phyloP scores from a whole-genome alignment of 2,329 filamentous ascomycete species.

The Ophiocordyceps camponoti-rufipedis region DNA sequence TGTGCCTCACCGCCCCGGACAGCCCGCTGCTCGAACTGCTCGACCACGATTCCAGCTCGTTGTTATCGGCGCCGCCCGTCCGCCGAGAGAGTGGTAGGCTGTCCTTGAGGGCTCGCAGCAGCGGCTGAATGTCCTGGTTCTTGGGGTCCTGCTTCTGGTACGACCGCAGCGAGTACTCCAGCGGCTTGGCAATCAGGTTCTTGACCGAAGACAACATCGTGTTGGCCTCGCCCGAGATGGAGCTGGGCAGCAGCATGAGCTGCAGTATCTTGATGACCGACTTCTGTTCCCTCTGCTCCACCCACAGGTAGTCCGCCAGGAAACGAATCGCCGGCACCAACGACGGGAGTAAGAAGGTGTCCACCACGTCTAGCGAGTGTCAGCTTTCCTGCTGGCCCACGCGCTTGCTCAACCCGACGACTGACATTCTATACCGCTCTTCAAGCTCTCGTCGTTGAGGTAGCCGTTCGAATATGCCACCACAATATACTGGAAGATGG shows the following conservation, averaged over 20 bases:
- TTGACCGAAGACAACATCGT: constrained; percentile 55
- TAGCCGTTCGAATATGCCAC: constrained; percentile 47
- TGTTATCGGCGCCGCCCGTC: constrained; percentile 41
- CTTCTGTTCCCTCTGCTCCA: constrained; percentile 46
- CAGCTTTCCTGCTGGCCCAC: not conserved
- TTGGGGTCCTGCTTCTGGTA: constrained; percentile 49
- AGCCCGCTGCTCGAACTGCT: constrained; percentile 36
- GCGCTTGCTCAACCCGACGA: constrained; percentile 2
- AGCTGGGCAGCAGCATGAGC: constrained; percentile 50
- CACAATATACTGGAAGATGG: constrained; percentile 59
- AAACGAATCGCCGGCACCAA: constrained; percentile 57
- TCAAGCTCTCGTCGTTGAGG: constrained; percentile 51
- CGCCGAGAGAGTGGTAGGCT: constrained; percentile 40
- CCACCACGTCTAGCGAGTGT: constrained; percentile 42
- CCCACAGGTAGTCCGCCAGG: constrained; percentile 51
- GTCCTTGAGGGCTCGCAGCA: constrained; percentile 46
- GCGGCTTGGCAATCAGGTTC: constrained; percentile 49
- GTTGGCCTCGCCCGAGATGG: constrained; percentile 52
- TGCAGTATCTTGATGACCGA: constrained; percentile 55
- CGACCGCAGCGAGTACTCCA: constrained; percentile 48
- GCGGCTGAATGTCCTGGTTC: constrained; percentile 50
- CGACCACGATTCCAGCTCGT: constrained; percentile 53
- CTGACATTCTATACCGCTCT: constrained; percentile 59
- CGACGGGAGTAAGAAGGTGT: constrained; percentile 65
- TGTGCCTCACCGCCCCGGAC: constrained; percentile 36